Percentiles rank a stretch among this genome's conserved stretches.
These are phyloP conservation scores for Claviceps sp. DNA, from an alignment of 2,329 filamentous ascomycete species.

Conservation along the genomic window DNA sequence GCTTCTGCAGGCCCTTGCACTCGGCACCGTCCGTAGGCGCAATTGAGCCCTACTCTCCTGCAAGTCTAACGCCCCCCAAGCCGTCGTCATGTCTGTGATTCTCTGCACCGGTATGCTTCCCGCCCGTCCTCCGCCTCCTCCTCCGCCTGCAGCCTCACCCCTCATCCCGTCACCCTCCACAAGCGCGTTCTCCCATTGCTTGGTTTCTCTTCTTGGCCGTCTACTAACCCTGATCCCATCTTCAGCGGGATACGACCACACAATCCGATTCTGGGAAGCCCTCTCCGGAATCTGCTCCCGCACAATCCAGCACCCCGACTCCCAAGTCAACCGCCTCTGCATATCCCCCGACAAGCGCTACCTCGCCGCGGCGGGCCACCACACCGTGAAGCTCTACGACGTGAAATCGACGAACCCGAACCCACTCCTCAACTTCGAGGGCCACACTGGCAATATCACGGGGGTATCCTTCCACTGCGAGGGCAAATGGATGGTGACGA, in stretches of 20 bases:
- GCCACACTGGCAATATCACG: slow-evolving; percentile 90
- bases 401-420: slow-evolving; percentile 98
- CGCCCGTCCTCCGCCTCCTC: not conserved
- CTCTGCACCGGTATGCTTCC: slow-evolving; percentile 42
- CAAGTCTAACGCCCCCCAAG: not conserved
- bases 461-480: slow-evolving; percentile 97
- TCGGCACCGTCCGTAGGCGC: not conserved
- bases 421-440: slow-evolving; percentile 84
- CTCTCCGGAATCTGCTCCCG: slow-evolving; percentile 95
- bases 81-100: slow-evolving; percentile 42
- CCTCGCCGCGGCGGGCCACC: slow-evolving; percentile 65
- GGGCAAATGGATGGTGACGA: slow-evolving; percentile 99
- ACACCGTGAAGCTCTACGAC: slow-evolving; percentile 94
- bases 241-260: slow-evolving; percentile 49
- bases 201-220: not conserved
- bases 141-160: not conserved
- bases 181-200: not conserved
- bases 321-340: slow-evolving; percentile 94
- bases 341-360: slow-evolving; percentile 97
- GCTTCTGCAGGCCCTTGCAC: not conserved
- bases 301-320: slow-evolving; percentile 95
- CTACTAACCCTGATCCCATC: slow-evolving; percentile 10
- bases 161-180: not conserved
- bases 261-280: slow-evolving; percentile 84
- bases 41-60: not conserved